Conservation (phyloP, 1,284 basidiomycete species). For the Gomphus sp. region DNA sequence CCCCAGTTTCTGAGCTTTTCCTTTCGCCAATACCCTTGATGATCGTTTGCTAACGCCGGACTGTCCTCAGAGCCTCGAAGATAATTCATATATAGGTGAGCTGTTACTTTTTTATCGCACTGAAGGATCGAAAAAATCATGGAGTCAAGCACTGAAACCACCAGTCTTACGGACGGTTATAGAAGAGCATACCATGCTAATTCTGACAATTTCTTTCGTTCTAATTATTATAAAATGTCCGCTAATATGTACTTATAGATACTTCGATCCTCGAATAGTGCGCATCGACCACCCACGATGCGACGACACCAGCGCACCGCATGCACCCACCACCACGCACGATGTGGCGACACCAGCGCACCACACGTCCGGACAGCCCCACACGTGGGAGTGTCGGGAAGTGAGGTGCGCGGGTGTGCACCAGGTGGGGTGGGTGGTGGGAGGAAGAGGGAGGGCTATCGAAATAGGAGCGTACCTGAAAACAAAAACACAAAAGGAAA, state of each 20-base stretch:
- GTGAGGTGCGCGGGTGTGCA: too few relatives aligned
- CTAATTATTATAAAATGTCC: neutral
- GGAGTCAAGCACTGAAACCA: conserved; percentile 80
- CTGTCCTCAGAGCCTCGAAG: neutral
- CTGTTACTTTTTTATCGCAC: neutral
- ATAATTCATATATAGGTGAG: neutral
- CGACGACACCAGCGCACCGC: too few relatives aligned
- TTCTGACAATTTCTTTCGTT: conserved; percentile 44
- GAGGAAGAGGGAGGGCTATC: too few relatives aligned
- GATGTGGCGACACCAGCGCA: too few relatives aligned
- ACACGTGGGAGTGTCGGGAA: too few relatives aligned
- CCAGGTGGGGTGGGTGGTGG: too few relatives aligned
- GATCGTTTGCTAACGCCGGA: neutral
- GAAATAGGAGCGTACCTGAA: too few relatives aligned
- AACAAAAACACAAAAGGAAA: too few relatives aligned
- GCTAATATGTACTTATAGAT: conserved; percentile 2
- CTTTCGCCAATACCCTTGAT: neutral
- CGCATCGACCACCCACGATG: too few relatives aligned
- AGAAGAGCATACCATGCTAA: conserved; percentile 80
- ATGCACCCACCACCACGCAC: too few relatives aligned
- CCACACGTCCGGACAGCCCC: too few relatives aligned
- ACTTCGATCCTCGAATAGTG: neutral
- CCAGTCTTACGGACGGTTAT: conserved; percentile 58
- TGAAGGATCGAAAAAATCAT: conserved; percentile 55
- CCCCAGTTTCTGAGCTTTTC: conserved; percentile 75